Base-by-base conservation (phyloP, 1,139 yeast genomes). In the Blastobotrys illinoisensis region DNA sequence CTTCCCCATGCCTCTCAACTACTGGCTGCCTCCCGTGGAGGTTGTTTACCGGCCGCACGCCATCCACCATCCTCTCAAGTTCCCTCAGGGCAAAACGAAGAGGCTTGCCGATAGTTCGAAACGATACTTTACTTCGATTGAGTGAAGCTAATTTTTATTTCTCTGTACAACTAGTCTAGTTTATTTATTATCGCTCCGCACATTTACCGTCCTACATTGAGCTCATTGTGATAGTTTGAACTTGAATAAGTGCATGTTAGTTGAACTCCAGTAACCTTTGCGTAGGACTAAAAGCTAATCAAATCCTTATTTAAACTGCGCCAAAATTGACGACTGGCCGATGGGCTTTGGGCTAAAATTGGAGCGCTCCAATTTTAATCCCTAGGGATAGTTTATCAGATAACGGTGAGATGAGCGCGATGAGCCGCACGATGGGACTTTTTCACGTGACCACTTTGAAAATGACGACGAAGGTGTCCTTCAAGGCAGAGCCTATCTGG, bases 21-120 rank as follows among this genome's bases (percentile, higher is more conserved):
- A 81, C 63, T 80, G 80, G 67, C 69, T 80, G 52, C 83, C 84
- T 9, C 85, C 85, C 0, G 80, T 81, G 26, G 81, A 80, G 63
- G 82, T 78, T 52, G 84, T 80, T 9, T 81, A 81, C 63, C 77
- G 81, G 58, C 85, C 85, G 0, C 85, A 81, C 63, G 76, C 83
- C 5, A 81, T 79, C 1, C 84, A 80, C 62, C 83, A 63, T 48
- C 67, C 66, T 2, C 53, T 64, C 54, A 61, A 63, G 51, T 54
- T 62, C 46, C 65, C 66, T 5, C 51, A 55, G 11, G 60, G 60
- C 19, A 55, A 57, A 14, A 47, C 59, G 9, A 52, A 52, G 32
- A 56, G 52, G 55, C 49, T 54, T 18, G 51, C 56, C 52, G 70
- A 78, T 54, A 74, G 69, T 59, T 62, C 71, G 58, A 72, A 79